Conservation (phyloP, 2,329 filamentous ascomycete genomes). For the Colletotrichum sidae region DNA sequence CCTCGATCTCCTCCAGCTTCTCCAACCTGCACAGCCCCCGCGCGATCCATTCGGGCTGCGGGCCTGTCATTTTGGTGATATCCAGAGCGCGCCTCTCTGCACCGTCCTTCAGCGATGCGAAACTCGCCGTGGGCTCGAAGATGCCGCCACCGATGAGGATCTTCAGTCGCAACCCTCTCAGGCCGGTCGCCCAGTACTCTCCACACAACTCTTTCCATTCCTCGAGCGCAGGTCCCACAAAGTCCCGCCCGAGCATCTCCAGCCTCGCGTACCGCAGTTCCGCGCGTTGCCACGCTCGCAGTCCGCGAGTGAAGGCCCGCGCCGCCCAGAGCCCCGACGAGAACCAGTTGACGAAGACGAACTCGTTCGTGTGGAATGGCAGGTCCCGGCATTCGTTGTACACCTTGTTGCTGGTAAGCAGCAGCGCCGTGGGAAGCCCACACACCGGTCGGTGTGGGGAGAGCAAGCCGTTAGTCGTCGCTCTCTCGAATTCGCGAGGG, state of each 20-base stretch:
- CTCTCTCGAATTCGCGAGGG: neutral
- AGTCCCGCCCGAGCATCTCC: slow-evolving; percentile 54
- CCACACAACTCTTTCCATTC: slow-evolving; percentile 53
- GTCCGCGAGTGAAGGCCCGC: slow-evolving; percentile 47
- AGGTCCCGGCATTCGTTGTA: slow-evolving; percentile 55
- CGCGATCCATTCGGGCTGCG: slow-evolving; percentile 44
- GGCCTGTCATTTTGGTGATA: slow-evolving; percentile 38
- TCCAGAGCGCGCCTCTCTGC: slow-evolving; percentile 41
- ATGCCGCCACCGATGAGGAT: slow-evolving; percentile 46
- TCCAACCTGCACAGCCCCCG: slow-evolving; percentile 47
- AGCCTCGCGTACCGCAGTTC: slow-evolving; percentile 54
- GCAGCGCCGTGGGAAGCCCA: slow-evolving; percentile 54
- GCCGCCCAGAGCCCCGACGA: slow-evolving; percentile 57
- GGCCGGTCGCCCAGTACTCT: slow-evolving; percentile 45
- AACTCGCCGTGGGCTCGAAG: slow-evolving; percentile 32
- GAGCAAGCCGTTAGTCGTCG: slow-evolving; percentile 39
- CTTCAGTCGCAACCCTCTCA: slow-evolving; percentile 54
- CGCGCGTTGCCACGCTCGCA: slow-evolving; percentile 56
- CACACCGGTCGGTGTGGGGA: slow-evolving; percentile 51
- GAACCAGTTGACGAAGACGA: slow-evolving; percentile 60
- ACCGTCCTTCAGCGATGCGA: slow-evolving; percentile 26
- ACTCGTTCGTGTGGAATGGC: slow-evolving; percentile 57
- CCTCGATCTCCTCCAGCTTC: slow-evolving; percentile 51
- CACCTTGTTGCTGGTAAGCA: slow-evolving; percentile 52
- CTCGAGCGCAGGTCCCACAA: slow-evolving; percentile 43